phyloP scores from a whole-genome alignment of 495 filamentous ascomycete genomes.

The Aspergillus avenaceus region DNA sequence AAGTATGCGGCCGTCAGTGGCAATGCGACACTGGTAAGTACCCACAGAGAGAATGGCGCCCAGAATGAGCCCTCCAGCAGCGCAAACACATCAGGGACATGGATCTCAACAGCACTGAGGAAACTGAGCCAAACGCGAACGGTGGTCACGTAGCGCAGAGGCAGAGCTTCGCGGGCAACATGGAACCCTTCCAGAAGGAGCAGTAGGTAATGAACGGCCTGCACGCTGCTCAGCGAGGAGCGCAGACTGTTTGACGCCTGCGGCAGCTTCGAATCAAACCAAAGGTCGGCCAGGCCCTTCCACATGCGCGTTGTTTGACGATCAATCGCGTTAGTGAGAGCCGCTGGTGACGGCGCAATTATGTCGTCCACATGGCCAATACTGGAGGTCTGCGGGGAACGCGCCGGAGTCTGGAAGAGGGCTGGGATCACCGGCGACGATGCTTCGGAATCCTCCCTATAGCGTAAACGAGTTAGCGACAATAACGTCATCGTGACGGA shows the following conservation, averaged over 20 bases:
- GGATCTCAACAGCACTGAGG: constrained; percentile 46
- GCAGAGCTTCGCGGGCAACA: constrained; percentile 42
- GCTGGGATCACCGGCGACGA: constrained; percentile 15
- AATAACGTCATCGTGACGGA: neutral
- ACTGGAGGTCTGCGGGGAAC: constrained; percentile 47
- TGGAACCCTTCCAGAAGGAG: constrained; percentile 55
- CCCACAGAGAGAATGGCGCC: constrained; percentile 76
- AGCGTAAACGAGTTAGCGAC: neutral
- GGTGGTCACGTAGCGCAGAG: constrained; percentile 65
- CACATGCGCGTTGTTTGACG: constrained; percentile 62
- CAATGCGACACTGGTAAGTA: constrained; percentile 61
- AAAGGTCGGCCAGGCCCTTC: constrained; percentile 39
- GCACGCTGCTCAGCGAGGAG: constrained; percentile 60
- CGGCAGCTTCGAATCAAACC: constrained; percentile 41
- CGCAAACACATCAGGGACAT: constrained; percentile 75
- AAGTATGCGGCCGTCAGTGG: constrained; percentile 76
- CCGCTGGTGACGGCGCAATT: constrained; percentile 80
- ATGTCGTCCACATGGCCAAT: no score
- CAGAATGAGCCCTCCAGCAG: constrained; percentile 79
- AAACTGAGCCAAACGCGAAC: constrained; percentile 52
- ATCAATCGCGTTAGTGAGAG: constrained; percentile 79
- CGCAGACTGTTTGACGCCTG: constrained; percentile 49
- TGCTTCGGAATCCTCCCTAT: constrained; percentile 34
- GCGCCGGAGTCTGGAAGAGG: constrained; percentile 32
- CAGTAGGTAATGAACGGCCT: constrained; percentile 62